Conservation (phyloP, 805 yeast genomes). For the Ogataea trehaloabstinens region DNA sequence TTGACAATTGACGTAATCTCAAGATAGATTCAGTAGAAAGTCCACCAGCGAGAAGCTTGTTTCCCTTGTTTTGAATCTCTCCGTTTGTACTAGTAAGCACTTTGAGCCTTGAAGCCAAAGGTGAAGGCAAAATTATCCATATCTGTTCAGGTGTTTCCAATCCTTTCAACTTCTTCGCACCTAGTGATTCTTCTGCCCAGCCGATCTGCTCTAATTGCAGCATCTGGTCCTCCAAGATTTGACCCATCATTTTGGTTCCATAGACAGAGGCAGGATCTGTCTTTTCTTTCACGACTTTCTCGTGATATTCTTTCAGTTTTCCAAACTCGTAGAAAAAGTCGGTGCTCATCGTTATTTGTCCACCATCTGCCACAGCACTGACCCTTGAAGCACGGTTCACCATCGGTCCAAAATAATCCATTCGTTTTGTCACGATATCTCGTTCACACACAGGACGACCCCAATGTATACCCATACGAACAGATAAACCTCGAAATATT, state of each 20-base stretch:
- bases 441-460: constrained; percentile 95
- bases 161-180: constrained; percentile 90
- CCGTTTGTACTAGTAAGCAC: constrained; percentile 32
- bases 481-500: constrained; percentile 86
- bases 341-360: constrained; percentile 86
- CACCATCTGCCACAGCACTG: constrained; percentile 95
- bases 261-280: constrained; percentile 38
- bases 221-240: constrained; percentile 61
- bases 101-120: constrained; percentile 58
- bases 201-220: constrained; percentile 65
- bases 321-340: constrained; percentile 77
- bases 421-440: constrained; percentile 91
- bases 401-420: constrained; percentile 99
- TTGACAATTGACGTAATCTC: constrained; percentile 50
- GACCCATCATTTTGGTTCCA: constrained; percentile 36
- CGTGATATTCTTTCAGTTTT: constrained; percentile 50
- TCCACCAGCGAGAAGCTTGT: constrained; percentile 28
- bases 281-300: constrained; percentile 33
- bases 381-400: constrained; percentile 94
- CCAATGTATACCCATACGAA: constrained; percentile 98
- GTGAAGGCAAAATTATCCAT: constrained; percentile 72
- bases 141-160: constrained; percentile 89
- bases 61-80: constrained; percentile 27
- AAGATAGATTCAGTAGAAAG: constrained; percentile 28
- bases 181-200: constrained; percentile 63